phyloP scores from a whole-genome alignment of 2,329 filamentous ascomycete species.

The Pseudogymnoascus verrucosus region DNA sequence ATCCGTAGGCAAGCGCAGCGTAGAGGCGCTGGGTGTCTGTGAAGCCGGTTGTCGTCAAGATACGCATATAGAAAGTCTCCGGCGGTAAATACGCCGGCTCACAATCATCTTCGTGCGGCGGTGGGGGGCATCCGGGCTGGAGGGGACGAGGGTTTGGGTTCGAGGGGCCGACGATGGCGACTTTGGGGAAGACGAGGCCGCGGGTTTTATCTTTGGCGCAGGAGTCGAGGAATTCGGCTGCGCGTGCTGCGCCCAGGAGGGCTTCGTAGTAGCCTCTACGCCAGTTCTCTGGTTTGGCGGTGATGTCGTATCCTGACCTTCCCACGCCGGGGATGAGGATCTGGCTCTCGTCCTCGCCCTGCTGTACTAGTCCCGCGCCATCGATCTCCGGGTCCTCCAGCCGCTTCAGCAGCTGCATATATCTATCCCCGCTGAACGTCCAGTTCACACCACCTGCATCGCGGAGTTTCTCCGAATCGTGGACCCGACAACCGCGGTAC shows the following conservation, averaged over 20 bases:
- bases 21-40: slow-evolving; percentile 70
- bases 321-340: slow-evolving; percentile 47
- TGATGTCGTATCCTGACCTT: slow-evolving; percentile 57
- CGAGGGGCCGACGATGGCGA: slow-evolving; percentile 71
- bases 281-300: slow-evolving; percentile 51
- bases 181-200: slow-evolving; percentile 59
- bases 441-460: slow-evolving; percentile 44
- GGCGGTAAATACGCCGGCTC: slow-evolving; percentile 60
- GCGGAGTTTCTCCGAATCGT: slow-evolving; percentile 15
- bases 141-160: slow-evolving; percentile 74
- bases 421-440: slow-evolving; percentile 54
- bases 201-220: slow-evolving; percentile 64
- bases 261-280: slow-evolving; percentile 76
- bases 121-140: slow-evolving; percentile 51
- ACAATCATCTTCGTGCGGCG: slow-evolving; percentile 70
- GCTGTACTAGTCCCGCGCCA: slow-evolving; percentile 50
- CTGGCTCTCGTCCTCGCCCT: slow-evolving; percentile 46
- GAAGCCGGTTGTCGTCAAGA: slow-evolving; percentile 75
- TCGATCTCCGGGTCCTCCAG: slow-evolving; percentile 64
- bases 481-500: slow-evolving; percentile 45
- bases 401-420: slow-evolving; percentile 51
- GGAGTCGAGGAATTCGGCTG: slow-evolving; percentile 74
- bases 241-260: slow-evolving; percentile 67
- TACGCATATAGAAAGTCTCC: slow-evolving; percentile 71
- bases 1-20: slow-evolving; percentile 73